Evolutionary conservation across 2,329 filamentous ascomycete species (phyloP), one percentile per base, ranked within the genome.

Genomic region (Alternaria rosae): DNA sequence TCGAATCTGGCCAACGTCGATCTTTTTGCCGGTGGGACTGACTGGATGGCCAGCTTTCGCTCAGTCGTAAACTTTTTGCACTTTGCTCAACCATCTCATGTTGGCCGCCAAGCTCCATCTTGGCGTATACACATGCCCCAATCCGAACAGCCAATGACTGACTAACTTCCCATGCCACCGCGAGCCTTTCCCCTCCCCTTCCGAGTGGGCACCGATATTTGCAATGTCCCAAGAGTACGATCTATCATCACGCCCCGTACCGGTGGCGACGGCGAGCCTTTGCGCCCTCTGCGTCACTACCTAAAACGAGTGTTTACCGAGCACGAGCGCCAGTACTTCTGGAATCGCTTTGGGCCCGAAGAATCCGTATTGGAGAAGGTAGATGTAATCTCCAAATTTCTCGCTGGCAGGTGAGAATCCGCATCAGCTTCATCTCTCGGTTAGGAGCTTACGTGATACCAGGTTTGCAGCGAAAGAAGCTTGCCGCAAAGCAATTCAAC

Each of bases 131-230:
- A 26, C n/a, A 5, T 41, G 43, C 28, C 21, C 51, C 43, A 26
- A 5, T 41, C 21, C 23, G 20, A 23, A 30, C 12, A 26, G 6
- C 32, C 7, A 11, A 17, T 35, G 41, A 44, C 41, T 4, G 26
- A 10, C 38, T 4, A 13, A 43, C 23, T 11, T 15, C 44, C 38
- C 45, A 84, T 84, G 82, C 76, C 81, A 58, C 76, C 74, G 9
- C 78, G 81, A 42, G 80, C 82, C 0, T 92, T 94, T 70, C 89
- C 90, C 1, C 83, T 88, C n/a, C 83, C 88, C 1, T 74, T 94
- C 13, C 85, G 85, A 51, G 82, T 97, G 54, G 93, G 93, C 60
- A 94, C 88, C 50, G 93, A 97, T 76, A 90, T 97, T 59, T 93
- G 92, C 78, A 85, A 85, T 59, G 85, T 93, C 59, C 79, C 84